Percentiles rank a stretch among this genome's conserved stretches.
These are phyloP conservation scores for Melocanna baccifera DNA, from an alignment of 176 grass and related monocot species.

Conservation along the genomic window DNA sequence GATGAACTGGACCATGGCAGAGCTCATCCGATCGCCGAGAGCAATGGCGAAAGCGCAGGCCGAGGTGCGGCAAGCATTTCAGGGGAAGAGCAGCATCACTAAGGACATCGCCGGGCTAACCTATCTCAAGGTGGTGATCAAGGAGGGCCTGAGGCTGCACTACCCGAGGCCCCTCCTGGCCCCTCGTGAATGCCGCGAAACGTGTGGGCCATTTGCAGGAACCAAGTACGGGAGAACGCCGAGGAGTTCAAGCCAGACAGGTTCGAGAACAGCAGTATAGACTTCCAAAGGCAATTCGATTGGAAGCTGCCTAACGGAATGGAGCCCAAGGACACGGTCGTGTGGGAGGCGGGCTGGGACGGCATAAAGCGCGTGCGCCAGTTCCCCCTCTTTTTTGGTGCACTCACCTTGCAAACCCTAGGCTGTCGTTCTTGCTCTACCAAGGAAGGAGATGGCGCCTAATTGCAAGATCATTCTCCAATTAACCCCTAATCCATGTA, in stretches of 20 bases:
- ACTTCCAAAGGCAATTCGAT: conserved; percentile 1
- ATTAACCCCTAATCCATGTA: too few relatives aligned
- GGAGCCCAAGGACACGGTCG: background rate
- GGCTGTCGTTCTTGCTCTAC: too few relatives aligned
- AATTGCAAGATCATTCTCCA: too few relatives aligned
- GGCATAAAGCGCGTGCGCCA: too few relatives aligned
- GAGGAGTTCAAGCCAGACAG: conserved; percentile 22
- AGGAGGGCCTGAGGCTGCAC: background rate
- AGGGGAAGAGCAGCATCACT: background rate
- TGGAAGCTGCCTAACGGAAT: background rate
- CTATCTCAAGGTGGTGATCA: conserved; percentile 7
- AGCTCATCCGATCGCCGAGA: background rate
- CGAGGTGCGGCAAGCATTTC: conserved; percentile 7
- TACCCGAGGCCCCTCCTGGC: background rate
- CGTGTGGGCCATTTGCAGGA: background rate
- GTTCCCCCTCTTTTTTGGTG: too few relatives aligned
- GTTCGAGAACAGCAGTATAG: background rate
- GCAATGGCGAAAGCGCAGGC: background rate
- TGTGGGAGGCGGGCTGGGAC: background rate
- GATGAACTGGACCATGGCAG: conserved; percentile 17
- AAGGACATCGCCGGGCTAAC: background rate
- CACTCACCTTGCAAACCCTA: too few relatives aligned
- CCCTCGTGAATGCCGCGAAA: background rate
- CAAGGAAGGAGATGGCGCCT: too few relatives aligned
- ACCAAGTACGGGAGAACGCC: background rate